phyloP scores from a whole-genome alignment of 2,329 filamentous ascomycete genomes.

The Alternaria atra region DNA sequence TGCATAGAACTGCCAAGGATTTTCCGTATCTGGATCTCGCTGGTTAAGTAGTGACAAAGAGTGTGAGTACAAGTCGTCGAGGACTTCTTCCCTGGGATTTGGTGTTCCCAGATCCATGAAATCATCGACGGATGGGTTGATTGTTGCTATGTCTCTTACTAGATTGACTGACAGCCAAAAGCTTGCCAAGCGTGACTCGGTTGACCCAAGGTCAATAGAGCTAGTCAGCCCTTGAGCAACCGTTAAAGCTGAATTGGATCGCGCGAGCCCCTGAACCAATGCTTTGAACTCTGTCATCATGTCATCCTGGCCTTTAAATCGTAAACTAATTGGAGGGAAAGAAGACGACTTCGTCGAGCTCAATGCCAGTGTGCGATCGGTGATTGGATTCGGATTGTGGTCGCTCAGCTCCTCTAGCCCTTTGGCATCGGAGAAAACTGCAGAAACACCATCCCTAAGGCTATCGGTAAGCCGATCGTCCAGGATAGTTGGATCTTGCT shows the following conservation, averaged over 20 bases:
- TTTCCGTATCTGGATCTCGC: slow-evolving; percentile 44
- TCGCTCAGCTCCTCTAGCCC: slow-evolving; percentile 31
- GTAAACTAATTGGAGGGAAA: slow-evolving; percentile 68
- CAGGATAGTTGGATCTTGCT: slow-evolving; percentile 69
- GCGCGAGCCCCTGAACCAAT: slow-evolving; percentile 65
- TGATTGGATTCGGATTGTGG: slow-evolving; percentile 6
- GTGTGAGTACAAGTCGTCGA: slow-evolving; percentile 74
- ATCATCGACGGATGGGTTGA: slow-evolving; percentile 67
- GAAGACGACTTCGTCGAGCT: slow-evolving; percentile 30
- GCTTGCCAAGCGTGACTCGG: slow-evolving; percentile 70
- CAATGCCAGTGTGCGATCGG: slow-evolving; percentile 28
- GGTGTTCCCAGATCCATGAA: slow-evolving; percentile 66
- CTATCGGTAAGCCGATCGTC: slow-evolving; percentile 72
- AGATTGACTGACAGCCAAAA: slow-evolving; percentile 84
- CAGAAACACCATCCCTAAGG: slow-evolving; percentile 76
- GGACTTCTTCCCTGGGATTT: slow-evolving; percentile 41
- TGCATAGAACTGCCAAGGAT: slow-evolving; percentile 78
- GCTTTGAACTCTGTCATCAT: slow-evolving; percentile 70
- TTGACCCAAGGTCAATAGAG: slow-evolving; percentile 66
- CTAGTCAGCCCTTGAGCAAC: slow-evolving; percentile 73
- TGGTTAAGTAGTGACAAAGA: slow-evolving; percentile 69
- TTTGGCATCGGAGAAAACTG: slow-evolving; percentile 54
- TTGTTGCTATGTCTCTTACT: slow-evolving; percentile 65
- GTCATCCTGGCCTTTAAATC: slow-evolving; percentile 70
- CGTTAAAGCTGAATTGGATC: slow-evolving; percentile 53